Conservation (phyloP, 2,329 filamentous ascomycete species). For the Pezicula neosporulosa region DNA sequence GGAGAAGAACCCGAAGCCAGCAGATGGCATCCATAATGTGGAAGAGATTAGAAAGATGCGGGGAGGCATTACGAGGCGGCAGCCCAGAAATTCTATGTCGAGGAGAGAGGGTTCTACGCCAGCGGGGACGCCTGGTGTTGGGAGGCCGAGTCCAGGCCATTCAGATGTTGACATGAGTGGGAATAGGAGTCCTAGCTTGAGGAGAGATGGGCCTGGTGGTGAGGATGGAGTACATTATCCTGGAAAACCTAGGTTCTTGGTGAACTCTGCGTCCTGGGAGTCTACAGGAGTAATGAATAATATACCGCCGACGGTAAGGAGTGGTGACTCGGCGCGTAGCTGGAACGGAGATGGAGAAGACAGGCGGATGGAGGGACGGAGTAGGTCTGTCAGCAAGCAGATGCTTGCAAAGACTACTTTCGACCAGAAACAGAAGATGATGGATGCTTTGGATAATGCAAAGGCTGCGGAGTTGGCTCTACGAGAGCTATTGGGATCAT, state of each 20-base stretch:
- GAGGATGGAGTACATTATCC: constrained; percentile 34
- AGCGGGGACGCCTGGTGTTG: constrained; percentile 43
- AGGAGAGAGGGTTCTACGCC: constrained; percentile 58
- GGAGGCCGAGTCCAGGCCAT: constrained; percentile 26
- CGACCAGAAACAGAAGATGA: constrained; percentile 59
- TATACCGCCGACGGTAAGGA: constrained; percentile 49
- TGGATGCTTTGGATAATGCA: constrained; percentile 74
- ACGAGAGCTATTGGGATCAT: constrained; percentile 75
- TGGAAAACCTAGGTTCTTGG: constrained; percentile 22
- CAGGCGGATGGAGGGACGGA: constrained; percentile 29
- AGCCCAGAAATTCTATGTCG: constrained; percentile 62
- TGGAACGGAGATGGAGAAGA: constrained; percentile 30
- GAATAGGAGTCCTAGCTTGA: constrained; percentile 22
- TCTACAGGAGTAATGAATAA: constrained; percentile 76
- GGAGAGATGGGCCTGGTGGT: constrained; percentile 17
- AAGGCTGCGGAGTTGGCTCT: constrained; percentile 81
- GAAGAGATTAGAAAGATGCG: constrained; percentile 83
- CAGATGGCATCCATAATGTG: constrained; percentile 86
- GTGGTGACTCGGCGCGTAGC: constrained; percentile 38
- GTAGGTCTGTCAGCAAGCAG: constrained; percentile 43
- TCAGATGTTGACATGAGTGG: constrained; percentile 27
- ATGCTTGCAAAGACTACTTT: constrained; percentile 48
- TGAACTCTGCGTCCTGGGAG: constrained; percentile 63
- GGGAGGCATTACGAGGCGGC: constrained; percentile 80
- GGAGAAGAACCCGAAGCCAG: constrained; percentile 82